These are phyloP conservation scores for Trichoderma aggressivum DNA, from an alignment of 2,329 filamentous ascomycete species.

Conservation along the genomic window DNA sequence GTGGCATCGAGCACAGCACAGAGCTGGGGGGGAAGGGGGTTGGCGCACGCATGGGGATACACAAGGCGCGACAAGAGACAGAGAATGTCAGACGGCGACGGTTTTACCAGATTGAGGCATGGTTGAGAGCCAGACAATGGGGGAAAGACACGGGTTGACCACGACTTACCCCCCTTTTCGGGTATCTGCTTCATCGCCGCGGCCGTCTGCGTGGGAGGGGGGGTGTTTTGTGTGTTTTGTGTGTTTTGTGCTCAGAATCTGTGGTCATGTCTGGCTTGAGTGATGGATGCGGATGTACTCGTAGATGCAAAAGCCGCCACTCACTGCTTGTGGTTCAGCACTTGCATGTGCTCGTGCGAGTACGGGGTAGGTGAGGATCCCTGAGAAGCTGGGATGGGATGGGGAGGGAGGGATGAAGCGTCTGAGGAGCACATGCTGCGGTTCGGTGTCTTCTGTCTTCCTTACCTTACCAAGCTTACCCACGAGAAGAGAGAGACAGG, in stretches of 20 bases:
- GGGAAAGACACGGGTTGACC: conserved; percentile 5
- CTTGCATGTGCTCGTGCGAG: neutral
- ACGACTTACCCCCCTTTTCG: conserved; percentile 7
- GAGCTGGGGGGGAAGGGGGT: neutral
- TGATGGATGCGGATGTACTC: neutral
- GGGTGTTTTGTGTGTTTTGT: no score
- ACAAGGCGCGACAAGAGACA: neutral
- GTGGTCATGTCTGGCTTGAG: neutral
- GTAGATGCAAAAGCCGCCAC: neutral
- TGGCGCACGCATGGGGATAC: neutral
- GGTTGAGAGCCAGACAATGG: conserved; percentile 16
- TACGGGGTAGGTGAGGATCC: neutral
- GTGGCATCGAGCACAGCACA: neutral
- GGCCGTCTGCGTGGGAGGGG: neutral
- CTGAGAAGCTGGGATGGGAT: neutral
- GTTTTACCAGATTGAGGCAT: conserved; percentile 19
- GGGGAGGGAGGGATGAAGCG: neutral
- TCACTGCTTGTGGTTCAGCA: neutral
- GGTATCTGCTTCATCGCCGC: conserved; percentile 20
- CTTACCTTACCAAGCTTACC: no score
- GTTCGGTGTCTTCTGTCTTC: neutral
- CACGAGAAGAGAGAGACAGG: no score
- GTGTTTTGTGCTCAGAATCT: conserved; percentile 11
- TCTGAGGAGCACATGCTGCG: neutral
- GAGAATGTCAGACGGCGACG: conserved; percentile 12